Evolutionary conservation across 2,329 filamentous ascomycete genomes (phyloP), one percentile per base, ranked within the genome.

Genomic region (Aspergillus tubingensis): DNA sequence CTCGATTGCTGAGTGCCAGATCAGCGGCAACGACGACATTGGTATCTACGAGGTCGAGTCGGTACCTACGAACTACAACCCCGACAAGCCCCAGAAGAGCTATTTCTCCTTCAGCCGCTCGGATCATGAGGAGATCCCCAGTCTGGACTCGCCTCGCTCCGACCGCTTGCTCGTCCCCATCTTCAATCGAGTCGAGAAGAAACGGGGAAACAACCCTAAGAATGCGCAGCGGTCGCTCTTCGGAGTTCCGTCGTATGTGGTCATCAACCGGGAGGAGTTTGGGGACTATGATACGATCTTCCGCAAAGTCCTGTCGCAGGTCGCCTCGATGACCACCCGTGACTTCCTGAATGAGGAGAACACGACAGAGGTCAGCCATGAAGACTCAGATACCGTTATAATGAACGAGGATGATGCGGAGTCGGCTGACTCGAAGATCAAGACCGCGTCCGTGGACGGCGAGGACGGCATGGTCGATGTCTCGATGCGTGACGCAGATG

Each of bases 391-490:
- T 68, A 83, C 89, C 48, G 84, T 91, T 19, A 80, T 90, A 10
- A 86, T 88, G 59, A 88, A 77, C 55, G 76, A 83, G 21, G 84
- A 86, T 61, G 83, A 85, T 64, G 85, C 84, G 3, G 86, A 90
- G 3, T 87, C 87, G 3, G 85, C 84, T 8, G 90, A 90, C 65
- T 82, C 85, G 21, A 90, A 89, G 70, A 83, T 96, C 50, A 85
- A 89, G 60, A 89, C 91, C 48, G 85, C 86, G 27, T 96, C 93
- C 3, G 85, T 96, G 2, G 89, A 93, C 72, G 91, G 92, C 8
- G 94, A 97, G 74, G 93, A 97, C 62, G 91, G 91, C 62, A 86
- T 97, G 70, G 91, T 98, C 5, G 91, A 97, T 71, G 88, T 99
- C 15, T 91, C 90, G 0, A 93, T 97, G 88, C 88, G 87, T 56